Conservation (phyloP, 2,329 filamentous ascomycete genomes). For the Parastagonospora nodorum region DNA sequence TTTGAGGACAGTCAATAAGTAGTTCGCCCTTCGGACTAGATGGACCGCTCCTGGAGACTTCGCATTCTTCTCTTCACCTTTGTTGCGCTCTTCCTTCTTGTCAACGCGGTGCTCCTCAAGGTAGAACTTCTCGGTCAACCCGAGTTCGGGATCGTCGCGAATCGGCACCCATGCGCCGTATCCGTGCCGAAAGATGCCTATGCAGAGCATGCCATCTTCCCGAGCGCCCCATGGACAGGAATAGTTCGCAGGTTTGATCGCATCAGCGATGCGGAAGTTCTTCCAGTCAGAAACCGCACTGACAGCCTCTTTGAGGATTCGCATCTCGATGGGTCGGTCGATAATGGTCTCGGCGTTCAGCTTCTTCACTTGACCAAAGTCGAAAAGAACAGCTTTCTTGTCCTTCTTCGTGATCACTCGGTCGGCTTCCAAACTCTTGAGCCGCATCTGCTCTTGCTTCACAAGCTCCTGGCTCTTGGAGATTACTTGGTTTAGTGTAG, state of each 20-base stretch:
- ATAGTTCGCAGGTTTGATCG: conserved; percentile 90
- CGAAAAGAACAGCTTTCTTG: conserved; percentile 93
- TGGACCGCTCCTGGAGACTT: conserved; percentile 98
- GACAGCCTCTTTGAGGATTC: conserved; percentile 77
- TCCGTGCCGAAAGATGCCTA: conserved; percentile 90
- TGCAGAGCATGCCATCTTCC: conserved; percentile 95
- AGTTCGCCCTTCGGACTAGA: conserved; percentile 91
- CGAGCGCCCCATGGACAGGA: conserved; percentile 88
- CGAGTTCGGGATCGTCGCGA: conserved; percentile 85
- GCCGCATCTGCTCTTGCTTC: conserved; percentile 70
- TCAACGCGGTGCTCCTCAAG: conserved; percentile 97
- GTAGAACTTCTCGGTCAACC: conserved; percentile 89
- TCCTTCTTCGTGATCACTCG: conserved; percentile 94
- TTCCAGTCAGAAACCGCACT: conserved; percentile 68
- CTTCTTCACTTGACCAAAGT: conserved; percentile 90
- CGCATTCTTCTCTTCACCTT: conserved; percentile 70
- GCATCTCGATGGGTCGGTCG: conserved; percentile 87
- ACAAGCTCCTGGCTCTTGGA: conserved; percentile 72
- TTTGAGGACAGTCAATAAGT: conserved; percentile 91
- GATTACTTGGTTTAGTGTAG: conserved; percentile 77
- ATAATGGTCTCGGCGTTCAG: conserved; percentile 95
- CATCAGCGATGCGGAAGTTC: conserved; percentile 86
- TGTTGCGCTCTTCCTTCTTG: conserved; percentile 90
- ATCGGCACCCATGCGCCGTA: conserved; percentile 97
- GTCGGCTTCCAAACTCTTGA: conserved; percentile 71